Percentiles rank a stretch among this genome's conserved stretches.
These are phyloP conservation scores for Chenopodium album DNA, from an alignment of 148 eudicot species.

Conservation along the genomic window DNA sequence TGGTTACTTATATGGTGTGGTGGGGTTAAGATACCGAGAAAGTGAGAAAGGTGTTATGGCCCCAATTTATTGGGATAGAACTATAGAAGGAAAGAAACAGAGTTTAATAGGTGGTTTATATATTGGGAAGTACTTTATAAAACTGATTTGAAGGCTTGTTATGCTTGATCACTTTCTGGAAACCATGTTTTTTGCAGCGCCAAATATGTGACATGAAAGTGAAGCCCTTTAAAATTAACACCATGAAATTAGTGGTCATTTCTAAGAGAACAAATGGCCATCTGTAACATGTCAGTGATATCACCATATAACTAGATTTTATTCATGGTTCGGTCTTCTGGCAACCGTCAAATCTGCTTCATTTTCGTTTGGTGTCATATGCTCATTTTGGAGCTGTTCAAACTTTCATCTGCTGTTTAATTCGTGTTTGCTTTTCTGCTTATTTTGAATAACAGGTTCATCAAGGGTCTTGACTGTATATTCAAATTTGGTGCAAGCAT, in stretches of 20 bases:
- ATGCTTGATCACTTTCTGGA: not conserved
- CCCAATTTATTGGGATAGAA: not conserved
- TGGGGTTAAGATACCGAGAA: not conserved
- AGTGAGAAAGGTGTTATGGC: not conserved
- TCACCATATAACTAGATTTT: not conserved
- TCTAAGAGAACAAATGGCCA: too few species aligned
- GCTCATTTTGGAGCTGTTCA: not conserved
- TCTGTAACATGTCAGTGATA: too few species aligned
- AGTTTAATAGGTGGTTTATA: not conserved
- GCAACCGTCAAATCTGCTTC: too few species aligned
- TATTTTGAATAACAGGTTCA: conserved; percentile 44
- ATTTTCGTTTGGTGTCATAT: not conserved
- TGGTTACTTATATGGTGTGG: not conserved
- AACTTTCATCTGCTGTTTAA: not conserved
- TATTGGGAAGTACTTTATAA: not conserved
- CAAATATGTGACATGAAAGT: not conserved
- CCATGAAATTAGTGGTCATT: not conserved
- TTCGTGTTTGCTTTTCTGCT: not conserved
- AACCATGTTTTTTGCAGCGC: not conserved
- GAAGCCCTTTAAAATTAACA: not conserved
- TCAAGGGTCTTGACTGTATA: conserved; percentile 60
- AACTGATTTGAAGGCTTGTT: not conserved
- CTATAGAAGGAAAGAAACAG: not conserved
- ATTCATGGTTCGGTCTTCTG: not conserved
- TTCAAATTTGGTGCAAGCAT: conserved; percentile 79